Evolutionary conservation across 2,329 filamentous ascomycete species (phyloP).

Genomic region (Scytalidium sp.): DNA sequence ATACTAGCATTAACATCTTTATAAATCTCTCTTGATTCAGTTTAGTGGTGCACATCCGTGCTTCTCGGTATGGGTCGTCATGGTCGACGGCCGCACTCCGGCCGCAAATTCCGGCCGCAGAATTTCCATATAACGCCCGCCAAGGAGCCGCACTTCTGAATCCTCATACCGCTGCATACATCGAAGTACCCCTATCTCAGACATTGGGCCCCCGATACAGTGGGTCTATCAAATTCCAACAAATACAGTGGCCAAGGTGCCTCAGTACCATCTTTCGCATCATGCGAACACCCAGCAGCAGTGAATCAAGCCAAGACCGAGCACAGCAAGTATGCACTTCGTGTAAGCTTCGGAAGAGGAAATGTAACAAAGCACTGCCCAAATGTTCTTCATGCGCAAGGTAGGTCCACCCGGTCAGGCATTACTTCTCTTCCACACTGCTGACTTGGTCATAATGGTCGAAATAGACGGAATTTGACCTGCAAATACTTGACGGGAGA

Average conservation of each 20-base stretch:
- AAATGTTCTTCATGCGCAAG: constrained; percentile 3
- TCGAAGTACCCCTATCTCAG: too few species aligned
- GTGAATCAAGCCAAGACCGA: background rate
- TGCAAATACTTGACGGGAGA: background rate
- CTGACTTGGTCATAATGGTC: background rate
- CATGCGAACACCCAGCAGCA: background rate
- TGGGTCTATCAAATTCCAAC: background rate
- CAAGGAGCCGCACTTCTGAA: too few species aligned
- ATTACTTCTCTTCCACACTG: background rate
- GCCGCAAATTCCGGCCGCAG: too few species aligned
- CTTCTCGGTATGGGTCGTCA: too few species aligned
- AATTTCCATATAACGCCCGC: too few species aligned
- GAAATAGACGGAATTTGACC: background rate
- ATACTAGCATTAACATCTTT: too few species aligned
- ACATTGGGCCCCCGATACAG: too few species aligned
- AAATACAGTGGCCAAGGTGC: background rate
- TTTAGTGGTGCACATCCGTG: too few species aligned
- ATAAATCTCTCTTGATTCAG: too few species aligned
- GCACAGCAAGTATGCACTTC: constrained; percentile 4
- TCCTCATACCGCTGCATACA: too few species aligned
- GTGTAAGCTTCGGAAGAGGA: constrained; percentile 7
- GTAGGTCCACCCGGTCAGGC: background rate
- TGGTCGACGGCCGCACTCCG: too few species aligned
- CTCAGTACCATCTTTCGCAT: background rate
- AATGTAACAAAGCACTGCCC: constrained; percentile 7